Evolutionary conservation across 2,329 filamentous ascomycete genomes (phyloP), one percentile per base, ranked within the genome.

Genomic region (Botrytis hyacinthi): DNA sequence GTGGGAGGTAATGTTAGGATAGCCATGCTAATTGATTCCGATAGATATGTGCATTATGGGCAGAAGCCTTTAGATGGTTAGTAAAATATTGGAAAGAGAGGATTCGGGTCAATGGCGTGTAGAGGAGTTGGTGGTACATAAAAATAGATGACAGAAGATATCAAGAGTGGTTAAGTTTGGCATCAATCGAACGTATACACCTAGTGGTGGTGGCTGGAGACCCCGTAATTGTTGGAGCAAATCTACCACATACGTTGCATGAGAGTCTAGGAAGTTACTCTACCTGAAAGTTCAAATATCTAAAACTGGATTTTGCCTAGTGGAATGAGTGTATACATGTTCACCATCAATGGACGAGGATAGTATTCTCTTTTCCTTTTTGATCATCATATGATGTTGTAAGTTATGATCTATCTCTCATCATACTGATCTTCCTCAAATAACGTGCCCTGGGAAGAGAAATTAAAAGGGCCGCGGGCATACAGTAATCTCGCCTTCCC

Each of bases 31-130:
- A 54, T 40, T 26, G 35, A 70, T 71, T 16, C 14, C 8, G 9
- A 29, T 22, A 71, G 70, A 65, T 42, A 65, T 48, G 59, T 20
- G 14, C 9, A 54, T 32, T 51, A 63, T 48, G 70, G 42, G 7
- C 59, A 54, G 20, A 71, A 42, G 46, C 70, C 70, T 51, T n/a
- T 63, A 20, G 9, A 54, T 46, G 46, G 32, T 67, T 67, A 40
- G n/a, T 40, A 5, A 14, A 37, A 14, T 14, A 9, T 1, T 8
- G 35, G 4, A 8, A 18, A 35, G 16, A 48, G 16, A 4, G 14
- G 8, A 20, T 37, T 26, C 9, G 10, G 22, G 14, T 67, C 4
- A 18, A 40, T 54, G 32, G 14, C 4, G 4, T 51, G 22, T 37
- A 35, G 22, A 12, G 32, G 32, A 37, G 8, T 40, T 40, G 14